Conservation (phyloP, 257 asterid genomes). For the Nicotiana tabacum region DNA sequence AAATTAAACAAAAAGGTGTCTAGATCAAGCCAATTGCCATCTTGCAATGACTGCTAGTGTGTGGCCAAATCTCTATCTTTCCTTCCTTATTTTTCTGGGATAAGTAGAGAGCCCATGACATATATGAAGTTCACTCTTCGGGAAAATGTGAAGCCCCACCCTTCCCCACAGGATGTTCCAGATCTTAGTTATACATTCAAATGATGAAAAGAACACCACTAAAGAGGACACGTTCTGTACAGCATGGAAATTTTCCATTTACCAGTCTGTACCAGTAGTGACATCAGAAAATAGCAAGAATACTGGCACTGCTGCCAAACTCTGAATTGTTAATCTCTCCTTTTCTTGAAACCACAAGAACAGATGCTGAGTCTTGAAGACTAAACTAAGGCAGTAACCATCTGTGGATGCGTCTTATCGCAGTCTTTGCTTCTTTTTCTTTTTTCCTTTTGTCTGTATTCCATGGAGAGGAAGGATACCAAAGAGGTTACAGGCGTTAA, state of each 20-base stretch:
- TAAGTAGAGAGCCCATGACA: background rate
- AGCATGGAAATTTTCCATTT: background rate
- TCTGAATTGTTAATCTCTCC: background rate
- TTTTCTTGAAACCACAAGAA: background rate
- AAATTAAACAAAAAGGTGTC: background rate
- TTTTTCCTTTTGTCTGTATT: background rate
- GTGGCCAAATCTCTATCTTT: background rate
- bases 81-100: background rate
- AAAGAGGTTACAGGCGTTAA: background rate
- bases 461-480: background rate
- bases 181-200: background rate
- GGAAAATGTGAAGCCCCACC: background rate
- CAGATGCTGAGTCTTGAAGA: background rate
- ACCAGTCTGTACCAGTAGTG: background rate
- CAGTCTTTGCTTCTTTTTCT: background rate
- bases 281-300: background rate
- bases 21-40: background rate
- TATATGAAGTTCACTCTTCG: background rate
- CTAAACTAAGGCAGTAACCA: background rate
- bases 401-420: background rate
- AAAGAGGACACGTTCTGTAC: conserved; percentile 1
- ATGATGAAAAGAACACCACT: background rate
- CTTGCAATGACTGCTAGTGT: background rate
- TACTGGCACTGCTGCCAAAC: background rate
- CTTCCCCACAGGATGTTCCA: background rate